phyloP scores from a whole-genome alignment of 768 basidiomycete genomes.

The Tylopilus plumbeoviolaceoides region DNA sequence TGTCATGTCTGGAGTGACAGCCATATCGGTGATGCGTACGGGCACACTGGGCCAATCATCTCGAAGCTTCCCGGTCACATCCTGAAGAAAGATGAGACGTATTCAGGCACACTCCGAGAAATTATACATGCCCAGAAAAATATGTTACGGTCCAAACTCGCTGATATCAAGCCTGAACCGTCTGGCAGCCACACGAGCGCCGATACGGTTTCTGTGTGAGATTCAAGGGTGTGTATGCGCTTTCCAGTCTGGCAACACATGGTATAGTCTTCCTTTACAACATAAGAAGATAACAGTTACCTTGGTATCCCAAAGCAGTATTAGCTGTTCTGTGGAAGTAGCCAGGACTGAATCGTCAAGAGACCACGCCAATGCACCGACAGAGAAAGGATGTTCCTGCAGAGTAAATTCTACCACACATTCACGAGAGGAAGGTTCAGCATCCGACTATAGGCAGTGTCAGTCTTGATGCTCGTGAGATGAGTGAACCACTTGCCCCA shows the following conservation, averaged over 20 bases:
- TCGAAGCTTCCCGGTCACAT: conserved; percentile 65
- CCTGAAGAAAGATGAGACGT: conserved; percentile 42
- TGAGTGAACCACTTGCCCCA: conserved; percentile 51
- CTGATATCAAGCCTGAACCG: conserved; percentile 85
- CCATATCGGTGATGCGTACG: conserved; percentile 84
- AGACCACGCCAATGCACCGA: conserved; percentile 90
- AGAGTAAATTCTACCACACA: conserved; percentile 59
- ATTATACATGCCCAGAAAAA: conserved; percentile 68
- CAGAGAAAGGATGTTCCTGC: conserved; percentile 71
- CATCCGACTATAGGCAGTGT: conserved; percentile 36
- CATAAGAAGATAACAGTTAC: conserved; percentile 38
- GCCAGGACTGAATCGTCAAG: conserved; percentile 80
- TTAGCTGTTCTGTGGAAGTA: conserved; percentile 73
- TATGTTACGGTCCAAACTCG: conserved; percentile 80
- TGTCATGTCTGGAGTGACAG: conserved; percentile 78
- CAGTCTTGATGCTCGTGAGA: conserved; percentile 2
- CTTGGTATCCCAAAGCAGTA: conserved; percentile 90
- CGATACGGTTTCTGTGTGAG: conserved; percentile 80
- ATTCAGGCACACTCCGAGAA: background rate
- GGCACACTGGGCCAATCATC: conserved; percentile 66
- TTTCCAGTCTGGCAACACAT: conserved; percentile 59
- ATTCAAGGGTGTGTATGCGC: conserved; percentile 59
- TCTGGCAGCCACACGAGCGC: conserved; percentile 87
- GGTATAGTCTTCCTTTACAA: background rate
- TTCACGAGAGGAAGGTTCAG: conserved; percentile 49